These are phyloP conservation scores for Mimosa pudica DNA, from an alignment of 306 rosid species.

Conservation along the genomic window DNA sequence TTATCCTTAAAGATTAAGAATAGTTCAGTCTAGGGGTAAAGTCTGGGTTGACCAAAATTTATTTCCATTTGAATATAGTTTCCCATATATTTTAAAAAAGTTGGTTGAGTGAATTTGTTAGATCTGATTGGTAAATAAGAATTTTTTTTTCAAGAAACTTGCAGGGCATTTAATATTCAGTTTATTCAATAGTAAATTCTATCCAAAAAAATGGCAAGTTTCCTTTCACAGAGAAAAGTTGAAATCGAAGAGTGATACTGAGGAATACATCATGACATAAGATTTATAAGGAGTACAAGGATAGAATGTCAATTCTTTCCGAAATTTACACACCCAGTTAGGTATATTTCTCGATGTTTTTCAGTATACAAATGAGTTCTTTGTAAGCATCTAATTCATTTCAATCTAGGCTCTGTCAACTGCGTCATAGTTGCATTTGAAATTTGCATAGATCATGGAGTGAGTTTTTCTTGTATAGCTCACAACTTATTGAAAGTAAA, in stretches of 20 bases:
- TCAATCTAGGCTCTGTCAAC: neutral
- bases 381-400: neutral
- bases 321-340: neutral
- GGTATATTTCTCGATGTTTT: neutral
- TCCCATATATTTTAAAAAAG: neutral
- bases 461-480: neutral
- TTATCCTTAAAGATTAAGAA: neutral
- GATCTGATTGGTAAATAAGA: neutral
- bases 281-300: neutral
- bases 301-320: neutral
- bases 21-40: neutral
- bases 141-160: neutral
- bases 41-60: neutral
- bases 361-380: neutral
- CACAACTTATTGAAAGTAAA: neutral
- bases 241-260: neutral
- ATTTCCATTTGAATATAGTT: neutral
- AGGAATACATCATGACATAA: neutral
- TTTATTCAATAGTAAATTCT: neutral
- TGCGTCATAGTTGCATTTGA: neutral
- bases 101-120: constrained; percentile 1
- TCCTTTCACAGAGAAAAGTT: neutral
- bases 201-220: neutral
- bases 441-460: neutral
- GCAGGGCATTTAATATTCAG: neutral